Evolutionary conservation across 2,329 filamentous ascomycete species (phyloP).

Genomic region (Neobulgaria alba): DNA sequence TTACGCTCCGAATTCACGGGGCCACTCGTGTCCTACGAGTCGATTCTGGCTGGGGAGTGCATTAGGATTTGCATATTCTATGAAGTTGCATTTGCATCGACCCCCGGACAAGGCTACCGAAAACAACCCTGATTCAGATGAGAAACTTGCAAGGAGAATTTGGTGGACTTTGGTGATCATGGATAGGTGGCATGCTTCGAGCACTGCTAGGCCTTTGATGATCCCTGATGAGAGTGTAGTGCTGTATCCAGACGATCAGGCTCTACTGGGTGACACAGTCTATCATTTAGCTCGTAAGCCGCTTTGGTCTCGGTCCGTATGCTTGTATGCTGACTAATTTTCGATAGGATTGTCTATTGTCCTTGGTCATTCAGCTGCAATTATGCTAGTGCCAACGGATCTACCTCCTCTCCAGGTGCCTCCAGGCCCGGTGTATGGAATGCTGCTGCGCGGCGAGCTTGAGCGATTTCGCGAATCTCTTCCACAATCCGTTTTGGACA

Average conservation of each 20-base stretch:
- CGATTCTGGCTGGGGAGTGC: conserved; percentile 55
- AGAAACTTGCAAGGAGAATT: conserved; percentile 52
- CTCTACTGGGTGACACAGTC: conserved; percentile 51
- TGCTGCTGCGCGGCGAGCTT: conserved; percentile 46
- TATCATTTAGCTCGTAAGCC: conserved; percentile 59
- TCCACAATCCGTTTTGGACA: conserved; percentile 45
- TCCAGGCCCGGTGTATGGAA: conserved; percentile 36
- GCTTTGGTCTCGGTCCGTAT: background rate
- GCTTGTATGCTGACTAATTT: background rate
- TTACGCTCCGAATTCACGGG: conserved; percentile 35
- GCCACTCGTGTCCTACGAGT: conserved; percentile 34
- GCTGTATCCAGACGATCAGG: conserved; percentile 48
- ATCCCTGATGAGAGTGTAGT: conserved; percentile 56
- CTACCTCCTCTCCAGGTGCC: conserved; percentile 35
- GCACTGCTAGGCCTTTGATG: conserved; percentile 51
- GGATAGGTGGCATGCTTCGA: conserved; percentile 66
- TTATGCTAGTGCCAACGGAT: conserved; percentile 36
- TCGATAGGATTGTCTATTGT: conserved; percentile 48
- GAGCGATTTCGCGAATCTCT: conserved; percentile 60
- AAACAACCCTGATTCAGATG: conserved; percentile 49
- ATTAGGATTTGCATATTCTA: conserved; percentile 54
- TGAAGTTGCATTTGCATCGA: conserved; percentile 49
- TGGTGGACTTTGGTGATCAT: conserved; percentile 68
- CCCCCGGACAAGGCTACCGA: conserved; percentile 34
- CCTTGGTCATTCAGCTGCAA: conserved; percentile 44